These are phyloP conservation scores for Cunninghamia lanceolata DNA, from an alignment of 75 land plant genomes.

Conservation along the genomic window DNA sequence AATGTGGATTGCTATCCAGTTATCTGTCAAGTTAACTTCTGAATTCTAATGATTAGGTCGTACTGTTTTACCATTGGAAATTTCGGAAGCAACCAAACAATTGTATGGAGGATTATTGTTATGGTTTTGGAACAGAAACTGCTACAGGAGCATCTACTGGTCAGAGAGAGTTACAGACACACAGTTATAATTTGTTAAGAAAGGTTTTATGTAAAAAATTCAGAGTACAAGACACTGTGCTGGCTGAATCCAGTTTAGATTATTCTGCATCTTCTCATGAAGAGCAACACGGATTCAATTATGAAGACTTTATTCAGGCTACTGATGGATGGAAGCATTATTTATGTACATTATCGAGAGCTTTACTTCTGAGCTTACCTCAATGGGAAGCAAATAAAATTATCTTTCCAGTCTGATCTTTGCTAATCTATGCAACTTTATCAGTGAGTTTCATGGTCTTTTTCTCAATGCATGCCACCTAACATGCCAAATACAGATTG, in stretches of 20 bases:
- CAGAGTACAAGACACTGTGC: background rate
- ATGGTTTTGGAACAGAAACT: background rate
- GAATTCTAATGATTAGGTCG: background rate
- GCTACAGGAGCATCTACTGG: background rate
- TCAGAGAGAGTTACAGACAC: background rate
- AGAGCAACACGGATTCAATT: background rate
- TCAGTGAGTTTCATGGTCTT: background rate
- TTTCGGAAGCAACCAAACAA: background rate
- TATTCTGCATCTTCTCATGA: background rate
- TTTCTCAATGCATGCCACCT: background rate
- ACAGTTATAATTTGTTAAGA: background rate
- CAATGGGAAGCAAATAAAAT: conserved; percentile 8
- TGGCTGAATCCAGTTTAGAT: background rate
- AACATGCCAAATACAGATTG: background rate
- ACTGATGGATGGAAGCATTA: conserved; percentile 5
- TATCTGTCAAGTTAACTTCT: background rate
- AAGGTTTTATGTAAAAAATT: conserved; percentile 3
- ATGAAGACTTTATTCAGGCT: background rate
- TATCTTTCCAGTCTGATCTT: background rate
- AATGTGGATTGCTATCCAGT: background rate
- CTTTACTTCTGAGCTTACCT: conserved; percentile 3
- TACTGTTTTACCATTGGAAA: conserved; percentile 10
- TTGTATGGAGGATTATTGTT: background rate
- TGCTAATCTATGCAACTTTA: background rate
- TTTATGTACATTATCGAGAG: background rate